Percentiles rank a stretch among this genome's conserved stretches.
These are phyloP conservation scores for Spirogloea muscicola DNA, from an alignment of 139 green algal species.

Conservation along the genomic window DNA sequence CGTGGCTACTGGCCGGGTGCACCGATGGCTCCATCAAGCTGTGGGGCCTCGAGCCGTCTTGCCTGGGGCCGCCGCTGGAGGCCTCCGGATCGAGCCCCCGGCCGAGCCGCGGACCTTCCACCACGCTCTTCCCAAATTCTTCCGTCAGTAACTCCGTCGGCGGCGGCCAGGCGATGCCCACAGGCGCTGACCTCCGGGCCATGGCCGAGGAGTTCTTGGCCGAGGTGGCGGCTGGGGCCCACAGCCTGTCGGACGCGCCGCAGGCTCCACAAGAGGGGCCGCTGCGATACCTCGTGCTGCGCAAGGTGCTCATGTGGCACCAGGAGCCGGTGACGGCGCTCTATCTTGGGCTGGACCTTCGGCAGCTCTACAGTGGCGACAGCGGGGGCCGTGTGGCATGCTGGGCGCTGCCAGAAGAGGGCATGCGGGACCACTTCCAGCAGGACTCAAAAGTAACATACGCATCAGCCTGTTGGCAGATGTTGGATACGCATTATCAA, in stretches of 20 bases:
- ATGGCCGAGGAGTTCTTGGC: slow-evolving; percentile 18
- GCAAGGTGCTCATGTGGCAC: slow-evolving; percentile 32
- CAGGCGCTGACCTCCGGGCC: slow-evolving; percentile 4
- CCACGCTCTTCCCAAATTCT: too few species aligned
- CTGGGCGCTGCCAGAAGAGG: slow-evolving; percentile 33
- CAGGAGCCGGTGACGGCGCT: slow-evolving; percentile 33
- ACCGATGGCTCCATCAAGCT: slow-evolving; percentile 27
- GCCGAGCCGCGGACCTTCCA: too few species aligned
- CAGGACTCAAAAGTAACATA: slow-evolving; percentile 14
- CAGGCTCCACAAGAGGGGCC: neutral
- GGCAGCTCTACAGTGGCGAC: slow-evolving; percentile 40
- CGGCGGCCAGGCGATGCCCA: too few species aligned
- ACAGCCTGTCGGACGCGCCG: neutral
- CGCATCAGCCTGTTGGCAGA: neutral
- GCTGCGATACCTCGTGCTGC: slow-evolving; percentile 18
- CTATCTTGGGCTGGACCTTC: slow-evolving; percentile 14
- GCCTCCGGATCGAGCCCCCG: too few species aligned
- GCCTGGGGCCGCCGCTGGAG: too few species aligned
- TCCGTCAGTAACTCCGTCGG: neutral
- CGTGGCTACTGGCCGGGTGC: slow-evolving; percentile 24
- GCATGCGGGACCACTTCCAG: neutral
- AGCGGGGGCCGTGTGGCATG: slow-evolving; percentile 24
- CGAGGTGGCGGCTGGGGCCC: neutral
- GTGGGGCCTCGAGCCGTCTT: slow-evolving; percentile 42
- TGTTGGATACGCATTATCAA: slow-evolving; percentile 4